phyloP scores from a whole-genome alignment of 169 alveolate species.

The Blepharisma undulans region DNA sequence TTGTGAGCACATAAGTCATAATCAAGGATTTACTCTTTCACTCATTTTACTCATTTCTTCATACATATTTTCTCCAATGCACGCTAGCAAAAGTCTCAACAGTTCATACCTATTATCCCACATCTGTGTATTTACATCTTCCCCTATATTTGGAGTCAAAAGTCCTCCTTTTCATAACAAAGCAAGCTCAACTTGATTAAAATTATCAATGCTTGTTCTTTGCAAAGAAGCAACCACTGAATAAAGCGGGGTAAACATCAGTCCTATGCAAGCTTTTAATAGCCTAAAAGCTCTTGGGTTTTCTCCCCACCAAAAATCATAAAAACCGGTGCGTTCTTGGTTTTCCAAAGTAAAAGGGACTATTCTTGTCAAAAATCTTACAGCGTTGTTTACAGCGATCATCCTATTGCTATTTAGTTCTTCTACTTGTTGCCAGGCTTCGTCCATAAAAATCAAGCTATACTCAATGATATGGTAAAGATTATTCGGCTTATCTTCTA shows the following conservation, averaged over 20 bases:
- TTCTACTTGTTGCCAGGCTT: background rate
- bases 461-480: background rate
- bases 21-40: background rate
- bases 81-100: background rate
- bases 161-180: slow-evolving; percentile 24
- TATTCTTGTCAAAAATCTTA: slow-evolving; percentile 4
- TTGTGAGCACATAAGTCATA: background rate
- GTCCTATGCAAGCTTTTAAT: background rate
- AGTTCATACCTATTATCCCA: slow-evolving; percentile 7
- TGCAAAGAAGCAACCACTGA: slow-evolving; percentile 22
- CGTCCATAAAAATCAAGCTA: background rate
- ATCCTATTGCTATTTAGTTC: background rate
- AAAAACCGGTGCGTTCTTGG: background rate
- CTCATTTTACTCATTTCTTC: background rate
- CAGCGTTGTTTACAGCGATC: background rate
- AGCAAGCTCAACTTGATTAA: background rate
- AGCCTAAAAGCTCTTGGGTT: background rate
- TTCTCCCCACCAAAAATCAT: slow-evolving; percentile 32
- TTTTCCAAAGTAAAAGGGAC: slow-evolving; percentile 3
- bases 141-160: background rate
- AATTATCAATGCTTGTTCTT: background rate
- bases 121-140: background rate
- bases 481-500: background rate
- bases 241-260: slow-evolving; percentile 7
- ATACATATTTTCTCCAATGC: background rate